Conservation (phyloP, 768 basidiomycete species). For the Boletus vermiculosoides region DNA sequence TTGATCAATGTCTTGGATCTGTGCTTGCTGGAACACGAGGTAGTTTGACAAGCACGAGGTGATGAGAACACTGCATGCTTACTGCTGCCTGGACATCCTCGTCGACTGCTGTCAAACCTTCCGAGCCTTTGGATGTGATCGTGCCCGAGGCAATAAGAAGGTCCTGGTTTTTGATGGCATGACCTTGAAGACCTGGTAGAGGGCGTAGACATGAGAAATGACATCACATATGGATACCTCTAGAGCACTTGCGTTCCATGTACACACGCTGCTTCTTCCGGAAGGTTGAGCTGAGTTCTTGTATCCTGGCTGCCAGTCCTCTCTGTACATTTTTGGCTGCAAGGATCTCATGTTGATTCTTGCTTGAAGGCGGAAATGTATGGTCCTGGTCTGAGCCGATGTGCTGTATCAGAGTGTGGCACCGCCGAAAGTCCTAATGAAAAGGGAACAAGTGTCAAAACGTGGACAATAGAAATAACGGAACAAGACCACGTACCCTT, state of each 20-base stretch:
- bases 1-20: conserved; percentile 38
- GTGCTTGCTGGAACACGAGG: conserved; percentile 30
- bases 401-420: conserved; percentile 58
- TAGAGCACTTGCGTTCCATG: conserved; percentile 82
- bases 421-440: conserved; percentile 39
- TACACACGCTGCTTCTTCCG: conserved; percentile 98
- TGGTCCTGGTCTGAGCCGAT: conserved; percentile 61
- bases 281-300: conserved; percentile 88
- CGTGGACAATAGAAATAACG: conserved; percentile 1
- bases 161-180: conserved; percentile 97
- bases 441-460: conserved; percentile 12
- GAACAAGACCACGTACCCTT: conserved; percentile 48
- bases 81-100: conserved; percentile 89
- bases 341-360: conserved; percentile 50
- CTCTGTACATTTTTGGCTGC: conserved; percentile 94
- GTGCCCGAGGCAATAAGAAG: conserved; percentile 87
- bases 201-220: conserved; percentile 17
- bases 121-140: conserved; percentile 76
- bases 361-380: conserved; percentile 58
- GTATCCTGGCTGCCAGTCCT: conserved; percentile 92
- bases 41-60: conserved; percentile 12
- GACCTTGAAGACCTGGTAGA: conserved; percentile 83
- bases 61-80: conserved; percentile 35
- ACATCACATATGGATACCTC: conserved; percentile 2
- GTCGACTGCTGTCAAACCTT: conserved; percentile 80